Conservation (phyloP, 2,329 filamentous ascomycete genomes). For the Talaromyces sp. region DNA sequence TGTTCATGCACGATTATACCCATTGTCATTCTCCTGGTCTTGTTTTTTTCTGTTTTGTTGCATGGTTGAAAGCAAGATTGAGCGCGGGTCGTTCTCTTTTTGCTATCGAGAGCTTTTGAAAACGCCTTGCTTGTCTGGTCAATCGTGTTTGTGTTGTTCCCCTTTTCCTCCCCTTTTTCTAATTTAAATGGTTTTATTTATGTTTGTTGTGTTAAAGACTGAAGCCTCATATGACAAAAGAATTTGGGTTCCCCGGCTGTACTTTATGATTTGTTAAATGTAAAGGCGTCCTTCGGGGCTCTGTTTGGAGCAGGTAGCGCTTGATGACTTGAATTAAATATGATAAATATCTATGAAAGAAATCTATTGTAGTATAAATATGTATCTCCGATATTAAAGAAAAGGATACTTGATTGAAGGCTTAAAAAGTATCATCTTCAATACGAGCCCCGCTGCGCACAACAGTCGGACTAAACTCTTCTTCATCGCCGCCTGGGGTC, state of each 20-base stretch:
- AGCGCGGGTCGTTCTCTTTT: slow-evolving; percentile 8
- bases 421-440: slow-evolving; percentile 45
- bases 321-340: background rate
- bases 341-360: background rate
- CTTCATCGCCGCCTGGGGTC: slow-evolving; percentile 21
- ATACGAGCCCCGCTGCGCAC: slow-evolving; percentile 35
- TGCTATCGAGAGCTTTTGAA: background rate
- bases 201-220: background rate
- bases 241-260: background rate
- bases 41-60: background rate
- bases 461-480: slow-evolving; percentile 41
- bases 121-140: background rate
- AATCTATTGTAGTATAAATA: background rate
- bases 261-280: background rate
- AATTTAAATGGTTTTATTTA: background rate
- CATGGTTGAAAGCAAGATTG: slow-evolving; percentile 5
- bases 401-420: background rate
- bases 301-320: background rate
- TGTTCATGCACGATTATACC: background rate
- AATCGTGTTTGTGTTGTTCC: background rate
- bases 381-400: background rate
- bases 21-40: background rate
- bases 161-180: background rate
- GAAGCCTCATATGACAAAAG: background rate
- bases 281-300: background rate